phyloP scores from a whole-genome alignment of 345 rosid genomes.

The Arabis alpina region DNA sequence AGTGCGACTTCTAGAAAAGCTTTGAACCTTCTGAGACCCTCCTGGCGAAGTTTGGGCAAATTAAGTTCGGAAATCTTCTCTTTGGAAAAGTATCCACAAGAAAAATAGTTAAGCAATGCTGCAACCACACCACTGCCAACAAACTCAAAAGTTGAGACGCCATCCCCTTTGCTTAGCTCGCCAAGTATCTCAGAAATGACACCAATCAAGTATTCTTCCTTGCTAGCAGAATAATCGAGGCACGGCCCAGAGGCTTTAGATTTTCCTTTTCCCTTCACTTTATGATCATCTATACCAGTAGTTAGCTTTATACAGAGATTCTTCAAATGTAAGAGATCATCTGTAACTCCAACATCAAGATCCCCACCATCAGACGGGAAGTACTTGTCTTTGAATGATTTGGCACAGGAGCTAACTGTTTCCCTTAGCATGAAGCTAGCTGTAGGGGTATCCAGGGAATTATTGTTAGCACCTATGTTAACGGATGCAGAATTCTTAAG shows the following conservation, averaged over 20 bases:
- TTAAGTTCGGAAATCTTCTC: constrained; percentile 81
- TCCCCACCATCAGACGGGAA: constrained; percentile 78
- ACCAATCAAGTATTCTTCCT: constrained; percentile 82
- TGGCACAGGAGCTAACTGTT: constrained; percentile 83
- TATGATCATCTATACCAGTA: constrained; percentile 82
- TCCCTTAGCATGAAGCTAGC: constrained; percentile 69
- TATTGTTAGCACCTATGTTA: constrained; percentile 71
- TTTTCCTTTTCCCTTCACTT: constrained; percentile 84
- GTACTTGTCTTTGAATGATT: constrained; percentile 87
- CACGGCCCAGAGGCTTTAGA: constrained; percentile 70
- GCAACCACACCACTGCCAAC: constrained; percentile 97
- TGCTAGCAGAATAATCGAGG: constrained; percentile 62
- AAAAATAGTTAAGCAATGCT: constrained; percentile 89
- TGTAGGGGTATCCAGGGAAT: constrained; percentile 65
- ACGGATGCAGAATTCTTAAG: constrained; percentile 56
- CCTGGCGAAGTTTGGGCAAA: constrained; percentile 82
- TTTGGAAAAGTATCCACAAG: constrained; percentile 85
- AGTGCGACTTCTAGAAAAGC: constrained; percentile 80
- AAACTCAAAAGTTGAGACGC: constrained; percentile 99
- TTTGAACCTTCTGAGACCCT: constrained; percentile 77
- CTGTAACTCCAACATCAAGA: constrained; percentile 86
- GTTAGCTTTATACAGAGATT: constrained; percentile 80
- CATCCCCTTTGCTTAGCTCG: constrained; percentile 94
- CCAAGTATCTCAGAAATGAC: constrained; percentile 79
- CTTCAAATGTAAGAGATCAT: constrained; percentile 86